These are phyloP conservation scores for Sherardia arvensis DNA, from an alignment of 257 asterid species.

Conservation along the genomic window DNA sequence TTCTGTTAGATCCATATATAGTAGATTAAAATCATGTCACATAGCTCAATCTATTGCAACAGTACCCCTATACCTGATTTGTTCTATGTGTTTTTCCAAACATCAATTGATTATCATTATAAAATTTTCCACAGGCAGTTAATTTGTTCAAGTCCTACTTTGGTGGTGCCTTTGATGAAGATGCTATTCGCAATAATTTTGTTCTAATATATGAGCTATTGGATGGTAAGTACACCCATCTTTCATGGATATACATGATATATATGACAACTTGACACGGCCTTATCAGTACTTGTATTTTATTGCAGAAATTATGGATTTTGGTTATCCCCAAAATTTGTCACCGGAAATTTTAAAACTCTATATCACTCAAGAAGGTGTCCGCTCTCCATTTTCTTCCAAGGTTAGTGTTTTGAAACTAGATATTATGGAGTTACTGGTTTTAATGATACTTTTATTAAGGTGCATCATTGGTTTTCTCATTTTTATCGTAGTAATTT, in stretches of 20 bases:
- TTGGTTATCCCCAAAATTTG: conserved; percentile 98
- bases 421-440: background rate
- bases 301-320: conserved; percentile 93
- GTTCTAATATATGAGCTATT: conserved; percentile 88
- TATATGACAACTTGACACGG: background rate
- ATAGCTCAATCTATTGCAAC: background rate
- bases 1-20: background rate
- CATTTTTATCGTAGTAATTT: conserved; percentile 4
- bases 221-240: conserved; percentile 50
- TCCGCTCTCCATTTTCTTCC: conserved; percentile 95
- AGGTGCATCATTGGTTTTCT: background rate
- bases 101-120: background rate
- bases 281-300: background rate
- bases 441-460: background rate
- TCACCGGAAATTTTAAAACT: conserved; percentile 98
- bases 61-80: too few species aligned
- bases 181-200: conserved; percentile 95
- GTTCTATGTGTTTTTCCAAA: too few species aligned
- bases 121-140: conserved; percentile 62
- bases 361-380: conserved; percentile 98
- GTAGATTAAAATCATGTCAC: background rate
- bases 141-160: conserved; percentile 87
- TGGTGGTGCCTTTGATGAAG: conserved; percentile 98
- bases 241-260: background rate
- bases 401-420: conserved; percentile 45